These are phyloP conservation scores for Fragilaria radians DNA, from an alignment of 108 stramenopile genomes.

Conservation along the genomic window DNA sequence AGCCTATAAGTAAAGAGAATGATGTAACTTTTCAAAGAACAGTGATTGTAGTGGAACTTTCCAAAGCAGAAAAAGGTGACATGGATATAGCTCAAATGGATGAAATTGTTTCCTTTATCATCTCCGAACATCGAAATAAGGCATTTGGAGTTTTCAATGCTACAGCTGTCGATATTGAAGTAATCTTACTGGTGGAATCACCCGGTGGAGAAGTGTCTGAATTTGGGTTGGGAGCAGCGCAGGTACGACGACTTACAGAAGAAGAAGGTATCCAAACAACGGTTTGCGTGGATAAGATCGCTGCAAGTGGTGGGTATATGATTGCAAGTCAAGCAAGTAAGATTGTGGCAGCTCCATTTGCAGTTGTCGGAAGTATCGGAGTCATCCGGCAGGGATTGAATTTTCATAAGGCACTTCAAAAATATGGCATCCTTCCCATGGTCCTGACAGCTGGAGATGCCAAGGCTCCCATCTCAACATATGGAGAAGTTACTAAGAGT, in stretches of 20 bases:
- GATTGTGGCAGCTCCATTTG: slow-evolving; percentile 75
- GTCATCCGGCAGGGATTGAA: slow-evolving; percentile 70
- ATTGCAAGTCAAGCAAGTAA: slow-evolving; percentile 57
- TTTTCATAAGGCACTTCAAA: slow-evolving; percentile 45
- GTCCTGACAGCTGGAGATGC: slow-evolving; percentile 64
- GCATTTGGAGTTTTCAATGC: slow-evolving; percentile 29
- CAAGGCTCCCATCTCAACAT: slow-evolving; percentile 61
- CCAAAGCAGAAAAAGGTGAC: slow-evolving; percentile 30
- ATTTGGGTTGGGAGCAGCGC: slow-evolving; percentile 72
- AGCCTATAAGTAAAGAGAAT: slow-evolving; percentile 2
- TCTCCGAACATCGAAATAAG: slow-evolving; percentile 45
- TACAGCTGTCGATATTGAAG: slow-evolving; percentile 37
- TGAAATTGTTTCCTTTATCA: slow-evolving; percentile 58
- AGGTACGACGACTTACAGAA: slow-evolving; percentile 45
- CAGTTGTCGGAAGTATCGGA: slow-evolving; percentile 71
- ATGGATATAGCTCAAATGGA: slow-evolving; percentile 45
- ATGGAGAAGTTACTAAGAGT: slow-evolving; percentile 50
- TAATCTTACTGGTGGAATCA: slow-evolving; percentile 53
- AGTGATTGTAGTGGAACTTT: slow-evolving; percentile 56
- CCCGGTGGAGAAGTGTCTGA: slow-evolving; percentile 65
- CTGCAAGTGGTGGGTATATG: slow-evolving; percentile 19
- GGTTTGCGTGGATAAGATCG: slow-evolving; percentile 29
- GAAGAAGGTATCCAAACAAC: slow-evolving; percentile 42
- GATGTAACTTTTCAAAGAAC: slow-evolving; percentile 35
- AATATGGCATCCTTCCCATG: slow-evolving; percentile 58